These are phyloP conservation scores for Globisporangium sylvaticum DNA, from an alignment of 352 stramenopile genomes.

Conservation along the genomic window DNA sequence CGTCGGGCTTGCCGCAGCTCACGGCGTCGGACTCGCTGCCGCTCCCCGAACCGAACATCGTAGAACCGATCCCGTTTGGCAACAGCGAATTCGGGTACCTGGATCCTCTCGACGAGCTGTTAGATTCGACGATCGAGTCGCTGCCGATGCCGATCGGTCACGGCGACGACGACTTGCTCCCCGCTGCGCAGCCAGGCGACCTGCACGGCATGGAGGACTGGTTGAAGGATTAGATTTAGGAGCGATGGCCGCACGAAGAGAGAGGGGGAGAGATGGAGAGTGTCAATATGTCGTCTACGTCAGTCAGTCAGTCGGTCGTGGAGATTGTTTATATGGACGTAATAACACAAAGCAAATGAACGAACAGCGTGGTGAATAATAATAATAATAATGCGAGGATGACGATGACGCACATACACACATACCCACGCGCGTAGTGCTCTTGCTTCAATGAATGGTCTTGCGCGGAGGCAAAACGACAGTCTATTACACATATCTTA, in stretches of 20 bases:
- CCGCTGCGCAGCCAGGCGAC: constrained; percentile 55
- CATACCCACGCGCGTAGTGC: neutral
- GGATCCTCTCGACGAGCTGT: constrained; percentile 50
- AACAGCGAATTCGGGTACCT: constrained; percentile 29
- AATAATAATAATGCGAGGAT: neutral
- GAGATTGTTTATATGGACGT: constrained; percentile 3
- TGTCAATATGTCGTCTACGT: neutral
- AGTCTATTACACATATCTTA: constrained; percentile 19
- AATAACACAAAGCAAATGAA: neutral
- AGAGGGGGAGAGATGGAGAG: neutral
- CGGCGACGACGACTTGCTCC: constrained; percentile 35
- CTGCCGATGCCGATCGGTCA: constrained; percentile 73
- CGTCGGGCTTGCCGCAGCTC: constrained; percentile 15
- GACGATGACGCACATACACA: neutral
- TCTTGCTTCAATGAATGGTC: neutral
- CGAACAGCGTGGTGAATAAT: neutral
- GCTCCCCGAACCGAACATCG: constrained; percentile 4
- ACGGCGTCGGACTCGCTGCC: constrained; percentile 1
- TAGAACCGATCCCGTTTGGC: constrained; percentile 43
- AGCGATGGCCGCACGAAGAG: no score
- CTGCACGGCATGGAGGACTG: constrained; percentile 79
- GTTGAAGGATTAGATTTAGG: constrained; percentile 54
- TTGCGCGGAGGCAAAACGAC: neutral
- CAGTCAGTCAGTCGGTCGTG: neutral
- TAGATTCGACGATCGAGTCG: constrained; percentile 42